A percentile compares a stretch with the other conserved stretches of the same genome.
These are phyloP conservation scores for Mucor saturninus DNA, from an alignment of 371 early-diverging fungal species.

Conservation along the genomic window DNA sequence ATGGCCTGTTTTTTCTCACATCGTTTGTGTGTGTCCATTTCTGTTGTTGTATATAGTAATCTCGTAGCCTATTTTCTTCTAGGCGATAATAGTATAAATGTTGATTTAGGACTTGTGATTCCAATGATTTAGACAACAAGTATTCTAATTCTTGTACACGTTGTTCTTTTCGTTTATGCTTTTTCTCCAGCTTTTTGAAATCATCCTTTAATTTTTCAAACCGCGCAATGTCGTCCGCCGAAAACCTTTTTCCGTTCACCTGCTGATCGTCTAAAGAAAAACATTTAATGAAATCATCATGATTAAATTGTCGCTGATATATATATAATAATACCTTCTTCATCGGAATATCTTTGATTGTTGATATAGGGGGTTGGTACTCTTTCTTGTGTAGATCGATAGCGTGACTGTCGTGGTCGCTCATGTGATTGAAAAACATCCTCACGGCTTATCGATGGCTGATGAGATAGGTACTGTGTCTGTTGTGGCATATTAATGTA, in stretches of 20 bases:
- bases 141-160: constrained; percentile 7
- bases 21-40: neutral
- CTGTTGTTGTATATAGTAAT: constrained; percentile 1
- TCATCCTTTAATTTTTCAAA: constrained; percentile 11
- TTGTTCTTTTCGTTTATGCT: constrained; percentile 4
- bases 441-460: neutral
- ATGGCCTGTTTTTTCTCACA: constrained; percentile 2
- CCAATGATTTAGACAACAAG: neutral
- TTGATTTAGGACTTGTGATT: neutral
- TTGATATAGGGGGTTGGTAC: no score
- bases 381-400: no score
- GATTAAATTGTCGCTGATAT: neutral
- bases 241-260: constrained; percentile 6
- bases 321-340: neutral
- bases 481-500: neutral
- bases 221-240: neutral
- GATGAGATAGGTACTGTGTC: neutral
- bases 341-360: no score
- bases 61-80: neutral
- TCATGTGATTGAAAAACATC: neutral
- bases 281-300: neutral
- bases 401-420: neutral
- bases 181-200: constrained; percentile 15
- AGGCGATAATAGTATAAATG: neutral
- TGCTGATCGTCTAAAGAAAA: neutral